Evolutionary conservation across 169 alveolate genomes (phyloP), one percentile per base, ranked within the genome.

Genomic region (Cryptosporidium canis): DNA sequence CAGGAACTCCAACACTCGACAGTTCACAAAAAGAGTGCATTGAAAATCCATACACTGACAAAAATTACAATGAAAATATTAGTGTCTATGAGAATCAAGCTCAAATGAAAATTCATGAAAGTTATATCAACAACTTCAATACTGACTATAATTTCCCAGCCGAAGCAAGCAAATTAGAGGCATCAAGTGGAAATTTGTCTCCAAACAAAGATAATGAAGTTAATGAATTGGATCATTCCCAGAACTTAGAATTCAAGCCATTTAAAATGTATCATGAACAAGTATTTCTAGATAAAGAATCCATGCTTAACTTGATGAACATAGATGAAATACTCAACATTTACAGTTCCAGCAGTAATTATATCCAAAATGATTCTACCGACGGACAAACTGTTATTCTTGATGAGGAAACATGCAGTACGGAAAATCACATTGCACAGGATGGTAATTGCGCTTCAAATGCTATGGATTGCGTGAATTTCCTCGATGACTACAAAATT

Each of bases 221-320:
- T 55, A 31, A 70, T 4, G 39, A 14, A 5, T 6, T 2, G 18
- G 31, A 24, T 18, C 18, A 48, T 51, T 16, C 43, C 9, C 58
- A 55, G 44, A 24, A 29, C n/a, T 44, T 70, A 18, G 84, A 70
- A 29, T 70, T 47, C 67, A 70, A 70, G 53, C 84, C 84, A 8
- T 70, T 70, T 35, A 70, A 51, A 24, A 70, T 70, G 84, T 70
- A 70, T 21, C 68, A 70, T 8, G 84, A 70, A 9, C 67, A 45
- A 41, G 84, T 70, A 1, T 70, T 70, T 21, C 14, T 70, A 7
- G 24, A 70, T 55, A 70, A 70, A 14, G 84, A 70, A n/a, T 70
- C 84, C 0, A 35, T 53, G 24, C 31, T 16, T 2, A 70, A 58
- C 53, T 18, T 70, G 16, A 70, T 70, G 84, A 70, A 51, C 53